These are phyloP conservation scores for Suhomyces pyralidae DNA, from an alignment of 805 yeast species.

Conservation along the genomic window DNA sequence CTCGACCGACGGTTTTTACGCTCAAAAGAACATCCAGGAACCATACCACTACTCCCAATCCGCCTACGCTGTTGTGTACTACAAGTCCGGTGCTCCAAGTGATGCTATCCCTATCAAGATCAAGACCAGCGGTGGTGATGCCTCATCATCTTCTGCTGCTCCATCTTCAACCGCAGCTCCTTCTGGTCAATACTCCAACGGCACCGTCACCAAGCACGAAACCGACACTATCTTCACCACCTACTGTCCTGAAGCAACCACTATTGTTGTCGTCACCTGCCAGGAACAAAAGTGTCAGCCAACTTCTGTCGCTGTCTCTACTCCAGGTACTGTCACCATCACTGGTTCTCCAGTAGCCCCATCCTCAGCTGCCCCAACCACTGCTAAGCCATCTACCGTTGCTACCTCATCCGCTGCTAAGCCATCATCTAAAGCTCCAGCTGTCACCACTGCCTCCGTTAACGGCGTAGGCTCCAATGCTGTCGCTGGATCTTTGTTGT, in stretches of 20 bases:
- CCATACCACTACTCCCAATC: constrained; percentile 39
- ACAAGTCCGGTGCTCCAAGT: constrained; percentile 24
- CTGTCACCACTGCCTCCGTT: constrained; percentile 3
- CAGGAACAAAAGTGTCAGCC: constrained; percentile 23
- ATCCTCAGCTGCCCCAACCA: neutral
- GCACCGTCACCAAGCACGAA: constrained; percentile 23
- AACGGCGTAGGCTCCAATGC: constrained; percentile 9
- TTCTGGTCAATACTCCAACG: neutral
- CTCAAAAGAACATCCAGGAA: constrained; percentile 43
- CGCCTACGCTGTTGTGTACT: constrained; percentile 15
- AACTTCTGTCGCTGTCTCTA: constrained; percentile 27
- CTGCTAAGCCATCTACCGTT: neutral
- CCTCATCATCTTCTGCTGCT: constrained; percentile 3
- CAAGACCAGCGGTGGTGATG: constrained; percentile 1
- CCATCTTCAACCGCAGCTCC: constrained; percentile 2
- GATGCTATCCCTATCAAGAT: constrained; percentile 17
- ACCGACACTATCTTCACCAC: constrained; percentile 37
- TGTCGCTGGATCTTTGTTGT: constrained; percentile 4
- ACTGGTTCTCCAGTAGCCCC: constrained; percentile 25
- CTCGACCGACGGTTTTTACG: constrained; percentile 30
- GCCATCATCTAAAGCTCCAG: constrained; percentile 3
- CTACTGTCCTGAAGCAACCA: constrained; percentile 36
- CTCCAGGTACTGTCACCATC: constrained; percentile 31
- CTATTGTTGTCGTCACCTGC: constrained; percentile 33
- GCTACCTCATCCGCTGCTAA: constrained; percentile 1